A percentile compares a stretch with the other conserved stretches of the same genome.
phyloP scores from a whole-genome alignment of 257 asterid species.

The Fraxinus americana region DNA sequence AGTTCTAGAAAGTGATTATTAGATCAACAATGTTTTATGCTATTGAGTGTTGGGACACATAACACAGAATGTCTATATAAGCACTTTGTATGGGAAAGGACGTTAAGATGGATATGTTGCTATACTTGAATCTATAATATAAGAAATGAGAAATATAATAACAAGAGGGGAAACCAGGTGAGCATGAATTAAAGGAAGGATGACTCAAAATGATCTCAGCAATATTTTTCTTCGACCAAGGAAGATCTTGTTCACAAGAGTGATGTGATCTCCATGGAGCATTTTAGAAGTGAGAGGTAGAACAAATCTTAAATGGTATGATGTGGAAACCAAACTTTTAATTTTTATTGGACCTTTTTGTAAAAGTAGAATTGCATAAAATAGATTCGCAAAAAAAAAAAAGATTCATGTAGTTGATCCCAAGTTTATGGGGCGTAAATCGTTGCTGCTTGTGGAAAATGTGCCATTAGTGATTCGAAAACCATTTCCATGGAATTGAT shows the following conservation, averaged over 20 bases:
- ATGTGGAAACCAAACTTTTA: no score
- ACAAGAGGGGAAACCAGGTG: no score
- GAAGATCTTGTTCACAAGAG: neutral
- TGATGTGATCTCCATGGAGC: neutral
- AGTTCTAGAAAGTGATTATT: neutral
- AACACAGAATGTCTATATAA: neutral
- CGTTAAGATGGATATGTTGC: neutral
- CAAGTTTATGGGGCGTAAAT: neutral
- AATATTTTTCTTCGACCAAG: neutral
- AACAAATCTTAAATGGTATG: no score
- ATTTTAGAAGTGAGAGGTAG: no score
- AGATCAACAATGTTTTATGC: neutral
- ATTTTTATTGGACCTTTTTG: neutral
- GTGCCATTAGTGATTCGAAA: neutral
- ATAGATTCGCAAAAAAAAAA: neutral
- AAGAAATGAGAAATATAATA: no score
- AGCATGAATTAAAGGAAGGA: neutral
- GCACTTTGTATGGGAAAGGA: neutral
- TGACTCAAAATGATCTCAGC: neutral
- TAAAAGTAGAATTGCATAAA: neutral
- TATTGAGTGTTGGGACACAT: neutral
- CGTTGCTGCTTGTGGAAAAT: neutral
- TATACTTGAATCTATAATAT: neutral
- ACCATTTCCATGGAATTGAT: neutral
- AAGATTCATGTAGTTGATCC: neutral